Evolutionary conservation across 768 basidiomycete species (phyloP).

Genomic region (Clitopilus hobsonii): DNA sequence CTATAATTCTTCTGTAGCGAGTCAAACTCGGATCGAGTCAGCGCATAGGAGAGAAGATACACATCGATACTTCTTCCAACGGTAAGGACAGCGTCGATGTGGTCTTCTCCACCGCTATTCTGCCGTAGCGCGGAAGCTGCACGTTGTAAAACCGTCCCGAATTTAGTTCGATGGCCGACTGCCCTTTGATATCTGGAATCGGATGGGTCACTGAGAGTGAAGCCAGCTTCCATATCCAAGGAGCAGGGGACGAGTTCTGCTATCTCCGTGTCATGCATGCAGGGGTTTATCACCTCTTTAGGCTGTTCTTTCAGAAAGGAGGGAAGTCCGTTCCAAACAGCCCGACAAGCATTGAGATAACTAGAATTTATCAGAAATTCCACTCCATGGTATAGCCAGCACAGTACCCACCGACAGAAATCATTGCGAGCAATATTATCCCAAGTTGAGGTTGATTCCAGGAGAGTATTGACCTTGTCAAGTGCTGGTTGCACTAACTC

Average conservation of each 20-base stretch:
- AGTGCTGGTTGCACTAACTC: conserved; percentile 62
- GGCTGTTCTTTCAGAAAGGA: conserved; percentile 58
- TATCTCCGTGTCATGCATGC: conserved; percentile 62
- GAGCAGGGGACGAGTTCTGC: conserved; percentile 65
- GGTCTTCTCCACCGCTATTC: conserved; percentile 67
- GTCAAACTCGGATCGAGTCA: conserved; percentile 54
- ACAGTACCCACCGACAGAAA: conserved; percentile 65
- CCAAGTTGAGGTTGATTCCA: conserved; percentile 54
- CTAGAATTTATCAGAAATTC: conserved; percentile 22
- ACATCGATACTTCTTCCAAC: conserved; percentile 73
- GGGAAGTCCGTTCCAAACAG: conserved; percentile 75
- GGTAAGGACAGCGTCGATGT: conserved; percentile 78
- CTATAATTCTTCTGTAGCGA: conserved; percentile 63
- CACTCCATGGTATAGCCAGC: neutral
- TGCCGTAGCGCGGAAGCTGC: conserved; percentile 64
- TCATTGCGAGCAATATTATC: conserved; percentile 68
- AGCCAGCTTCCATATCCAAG: conserved; percentile 68
- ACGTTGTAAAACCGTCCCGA: conserved; percentile 61
- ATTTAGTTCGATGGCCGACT: conserved; percentile 49
- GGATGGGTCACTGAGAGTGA: conserved; percentile 64
- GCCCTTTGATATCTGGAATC: conserved; percentile 75
- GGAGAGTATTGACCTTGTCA: conserved; percentile 59
- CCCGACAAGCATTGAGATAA: conserved; percentile 64
- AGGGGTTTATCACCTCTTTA: conserved; percentile 54
- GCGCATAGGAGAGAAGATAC: conserved; percentile 67